phyloP scores from a whole-genome alignment of 2,329 filamentous ascomycete species.

The Cyphellophora attinorum region DNA sequence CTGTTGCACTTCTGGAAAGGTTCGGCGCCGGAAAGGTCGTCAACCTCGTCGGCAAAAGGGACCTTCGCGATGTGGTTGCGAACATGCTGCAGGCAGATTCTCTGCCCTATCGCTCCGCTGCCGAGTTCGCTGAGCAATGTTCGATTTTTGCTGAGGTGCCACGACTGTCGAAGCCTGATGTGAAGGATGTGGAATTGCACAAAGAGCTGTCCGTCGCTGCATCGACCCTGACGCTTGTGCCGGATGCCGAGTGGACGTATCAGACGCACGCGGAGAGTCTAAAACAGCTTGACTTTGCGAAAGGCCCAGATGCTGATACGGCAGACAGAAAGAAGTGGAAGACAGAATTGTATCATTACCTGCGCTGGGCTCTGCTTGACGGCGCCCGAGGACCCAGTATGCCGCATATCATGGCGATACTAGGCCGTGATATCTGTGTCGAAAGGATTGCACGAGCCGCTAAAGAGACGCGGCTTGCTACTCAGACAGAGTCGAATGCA shows the following conservation, averaged over 20 bases:
- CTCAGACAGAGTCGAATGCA: background rate
- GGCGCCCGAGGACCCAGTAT: constrained; percentile 45
- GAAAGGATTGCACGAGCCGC: constrained; percentile 31
- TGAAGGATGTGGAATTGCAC: constrained; percentile 9
- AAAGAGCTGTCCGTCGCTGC: constrained; percentile 34
- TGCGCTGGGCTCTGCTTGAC: constrained; percentile 47
- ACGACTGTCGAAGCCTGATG: constrained; percentile 9
- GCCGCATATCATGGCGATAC: constrained; percentile 42
- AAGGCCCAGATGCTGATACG: constrained; percentile 1
- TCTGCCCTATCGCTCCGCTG: constrained; percentile 42
- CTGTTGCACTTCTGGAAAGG: constrained; percentile 12
- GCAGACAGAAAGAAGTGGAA: constrained; percentile 18
- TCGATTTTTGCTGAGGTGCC: constrained; percentile 45
- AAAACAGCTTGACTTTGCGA: constrained; percentile 5
- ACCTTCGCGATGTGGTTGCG: constrained; percentile 38
- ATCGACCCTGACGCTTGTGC: constrained; percentile 33
- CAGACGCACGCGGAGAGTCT: constrained; percentile 32
- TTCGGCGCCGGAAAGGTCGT: constrained; percentile 12
- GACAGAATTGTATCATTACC: constrained; percentile 42
- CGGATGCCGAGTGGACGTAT: constrained; percentile 29
- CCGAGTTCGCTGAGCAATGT: constrained; percentile 47
- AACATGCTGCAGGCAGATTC: constrained; percentile 42
- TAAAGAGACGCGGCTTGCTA: background rate
- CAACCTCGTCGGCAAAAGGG: constrained; percentile 17
- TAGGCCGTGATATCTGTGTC: constrained; percentile 44